Base-by-base conservation (phyloP, 2,329 filamentous ascomycete species). In the Fusarium albosuccineum region DNA sequence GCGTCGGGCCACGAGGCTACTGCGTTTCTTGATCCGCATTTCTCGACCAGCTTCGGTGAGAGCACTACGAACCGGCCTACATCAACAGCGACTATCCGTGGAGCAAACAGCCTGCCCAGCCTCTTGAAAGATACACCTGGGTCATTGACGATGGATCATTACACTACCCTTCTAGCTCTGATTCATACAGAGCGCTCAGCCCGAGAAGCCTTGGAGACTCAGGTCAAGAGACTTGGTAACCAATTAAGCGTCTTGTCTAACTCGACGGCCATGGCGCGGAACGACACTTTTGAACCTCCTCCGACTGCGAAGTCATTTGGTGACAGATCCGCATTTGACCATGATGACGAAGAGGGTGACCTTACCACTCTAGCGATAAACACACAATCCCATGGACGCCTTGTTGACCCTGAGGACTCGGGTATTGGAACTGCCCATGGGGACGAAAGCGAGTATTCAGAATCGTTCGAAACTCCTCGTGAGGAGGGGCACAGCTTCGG, bases 111-210 rank as follows among this genome's bases (percentile, higher is more conserved):
- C 70, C 72, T 85, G 42, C 82, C 84, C 1, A 74, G 76, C 5
- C 59, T 84, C 6, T 70, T 77, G 4, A 77, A 75, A 36, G 77
- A 79, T 11, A 68, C 66, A 4, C 55, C 70, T 7, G 75, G 73
- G 8, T 60, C 74, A 1, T 76, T 82, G 22, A 79, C 79, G 2
- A 72, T 76, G 14, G 83, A 87, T 49, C 82, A 86, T 50, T 86
- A 86, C 62, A 79, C 79, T 7, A 82, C 80, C 2, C 78, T 90
- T 14, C 74, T 84, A 29, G 79, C 82, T 14, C 80, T 89, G 57
- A 79, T 90, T 27, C 81, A 88, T 58, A 80, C 82, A 2, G 88
- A 91, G 73, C 86, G 87, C 27, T 81, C 82, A 1, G 85, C 85
- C 6, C 82, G 88, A 6, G 80, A 83, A 57, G 79, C 82, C 5